phyloP scores from a whole-genome alignment of 2,329 filamentous ascomycete genomes.

The Nothophoma quercina region DNA sequence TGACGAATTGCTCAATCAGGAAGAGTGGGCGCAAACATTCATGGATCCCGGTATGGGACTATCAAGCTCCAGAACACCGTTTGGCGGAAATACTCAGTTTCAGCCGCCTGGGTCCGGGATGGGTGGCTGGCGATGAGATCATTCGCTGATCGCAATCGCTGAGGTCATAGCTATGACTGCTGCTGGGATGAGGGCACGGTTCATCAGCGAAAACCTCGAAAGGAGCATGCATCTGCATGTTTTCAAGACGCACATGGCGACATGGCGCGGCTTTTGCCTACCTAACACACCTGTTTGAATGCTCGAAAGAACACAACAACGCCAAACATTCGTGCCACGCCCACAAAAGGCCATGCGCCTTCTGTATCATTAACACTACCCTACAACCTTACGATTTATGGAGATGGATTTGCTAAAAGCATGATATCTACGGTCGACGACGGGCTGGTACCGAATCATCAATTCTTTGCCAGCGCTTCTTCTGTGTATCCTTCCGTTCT shows the following conservation, averaged over 20 bases:
- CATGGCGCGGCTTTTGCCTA: neutral
- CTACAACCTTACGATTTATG: constrained; percentile 10
- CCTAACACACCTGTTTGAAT: neutral
- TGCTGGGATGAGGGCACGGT: neutral
- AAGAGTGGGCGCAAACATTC: constrained; percentile 52
- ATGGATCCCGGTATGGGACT: constrained; percentile 45
- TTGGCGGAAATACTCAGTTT: constrained; percentile 27
- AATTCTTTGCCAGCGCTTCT: constrained; percentile 12
- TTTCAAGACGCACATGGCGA: neutral
- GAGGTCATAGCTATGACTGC: neutral
- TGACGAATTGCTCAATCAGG: constrained; percentile 48
- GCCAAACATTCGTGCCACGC: neutral
- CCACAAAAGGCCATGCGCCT: neutral
- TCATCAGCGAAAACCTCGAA: neutral
- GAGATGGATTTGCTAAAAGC: constrained; percentile 18
- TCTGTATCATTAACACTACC: neutral
- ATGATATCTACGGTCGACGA: constrained; percentile 26
- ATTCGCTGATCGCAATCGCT: constrained; percentile 3
- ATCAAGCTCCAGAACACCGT: constrained; percentile 30
- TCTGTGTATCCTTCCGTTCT: constrained; percentile 1
- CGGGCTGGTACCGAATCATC: constrained; percentile 24
- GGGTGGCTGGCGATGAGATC: constrained; percentile 21
- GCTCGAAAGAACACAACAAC: neutral
- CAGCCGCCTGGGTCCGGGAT: constrained; percentile 30
- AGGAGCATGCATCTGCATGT: neutral